phyloP scores from a whole-genome alignment of 352 stramenopile species.

The Globisporangium lucens region DNA sequence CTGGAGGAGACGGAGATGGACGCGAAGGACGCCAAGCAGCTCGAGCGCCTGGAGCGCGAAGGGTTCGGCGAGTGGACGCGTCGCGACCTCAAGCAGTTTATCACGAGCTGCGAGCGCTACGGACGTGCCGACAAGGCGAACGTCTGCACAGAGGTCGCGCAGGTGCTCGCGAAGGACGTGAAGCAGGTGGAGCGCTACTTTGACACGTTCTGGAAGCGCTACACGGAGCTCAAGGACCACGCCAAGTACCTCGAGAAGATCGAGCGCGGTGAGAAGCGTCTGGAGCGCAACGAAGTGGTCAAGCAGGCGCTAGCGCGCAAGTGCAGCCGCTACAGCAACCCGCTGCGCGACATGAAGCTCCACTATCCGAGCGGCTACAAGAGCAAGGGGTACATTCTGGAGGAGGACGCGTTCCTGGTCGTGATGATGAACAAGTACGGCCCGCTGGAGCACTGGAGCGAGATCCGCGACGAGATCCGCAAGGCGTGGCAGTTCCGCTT shows the following conservation, averaged over 20 bases:
- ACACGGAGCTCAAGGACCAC: slow-evolving; percentile 91
- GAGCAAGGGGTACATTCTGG: slow-evolving; percentile 94
- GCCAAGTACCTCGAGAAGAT: slow-evolving; percentile 94
- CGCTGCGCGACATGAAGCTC: slow-evolving; percentile 87
- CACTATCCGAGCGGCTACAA: slow-evolving; percentile 89
- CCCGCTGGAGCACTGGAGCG: slow-evolving; percentile 94
- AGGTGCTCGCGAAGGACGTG: slow-evolving; percentile 89
- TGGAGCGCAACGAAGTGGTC: slow-evolving; percentile 95
- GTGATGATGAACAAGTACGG: slow-evolving; percentile 99
- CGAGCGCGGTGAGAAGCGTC: slow-evolving; percentile 95
- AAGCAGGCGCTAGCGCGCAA: slow-evolving; percentile 96
- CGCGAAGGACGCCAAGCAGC: slow-evolving; percentile 52
- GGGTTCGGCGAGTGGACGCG: slow-evolving; percentile 96
- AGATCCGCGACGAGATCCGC: slow-evolving; percentile 97
- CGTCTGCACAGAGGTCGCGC: slow-evolving; percentile 90
- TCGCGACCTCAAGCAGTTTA: slow-evolving; percentile 87
- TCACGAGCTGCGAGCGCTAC: slow-evolving; percentile 92
- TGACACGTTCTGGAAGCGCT: slow-evolving; percentile 94
- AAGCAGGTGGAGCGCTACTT: slow-evolving; percentile 95
- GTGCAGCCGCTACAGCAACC: slow-evolving; percentile 92
- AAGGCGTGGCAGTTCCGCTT: slow-evolving; percentile 99
- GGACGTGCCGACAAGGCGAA: slow-evolving; percentile 89
- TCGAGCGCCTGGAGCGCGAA: slow-evolving; percentile 78
- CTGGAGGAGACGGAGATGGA: slow-evolving; percentile 77
- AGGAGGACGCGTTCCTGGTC: slow-evolving; percentile 98